Percentiles rank a stretch among this genome's conserved stretches.
Evolutionary conservation across 1,284 basidiomycete genomes (phyloP).

Genomic region (Ceratobasidium sp.): DNA sequence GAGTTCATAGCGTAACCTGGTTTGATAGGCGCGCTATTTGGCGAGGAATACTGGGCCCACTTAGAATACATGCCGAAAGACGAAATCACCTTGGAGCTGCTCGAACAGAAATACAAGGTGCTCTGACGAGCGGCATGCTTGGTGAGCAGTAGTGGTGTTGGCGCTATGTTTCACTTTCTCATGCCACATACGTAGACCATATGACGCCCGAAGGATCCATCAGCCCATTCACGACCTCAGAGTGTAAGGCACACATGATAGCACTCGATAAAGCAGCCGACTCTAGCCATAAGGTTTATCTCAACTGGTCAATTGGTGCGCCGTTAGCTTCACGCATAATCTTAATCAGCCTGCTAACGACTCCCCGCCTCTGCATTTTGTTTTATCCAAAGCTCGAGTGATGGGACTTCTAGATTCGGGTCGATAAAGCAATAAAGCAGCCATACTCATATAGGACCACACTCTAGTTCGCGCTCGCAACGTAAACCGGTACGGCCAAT

Average conservation of each 20-base stretch:
- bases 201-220: slow-evolving; percentile 43
- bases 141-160: slow-evolving; percentile 8
- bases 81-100: slow-evolving; percentile 12
- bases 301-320: slow-evolving; percentile 31
- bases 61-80: slow-evolving; percentile 40
- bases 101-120: slow-evolving; percentile 28
- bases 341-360: neutral
- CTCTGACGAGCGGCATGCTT: slow-evolving; percentile 24
- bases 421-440: no score
- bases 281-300: slow-evolving; percentile 19
- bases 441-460: neutral
- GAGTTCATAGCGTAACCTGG: neutral
- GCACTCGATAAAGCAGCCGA: slow-evolving; percentile 33
- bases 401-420: slow-evolving; percentile 39
- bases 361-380: neutral
- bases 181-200: slow-evolving; percentile 32
- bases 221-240: slow-evolving; percentile 34
- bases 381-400: slow-evolving; percentile 6
- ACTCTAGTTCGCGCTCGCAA: slow-evolving; percentile 41
- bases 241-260: slow-evolving; percentile 29
- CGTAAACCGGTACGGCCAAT: slow-evolving; percentile 43
- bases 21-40: slow-evolving; percentile 36
- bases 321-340: neutral
- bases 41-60: slow-evolving; percentile 44
- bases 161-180: no score